Conservation (phyloP, 179 eudicot genomes). For the Pouteria campechiana region DNA sequence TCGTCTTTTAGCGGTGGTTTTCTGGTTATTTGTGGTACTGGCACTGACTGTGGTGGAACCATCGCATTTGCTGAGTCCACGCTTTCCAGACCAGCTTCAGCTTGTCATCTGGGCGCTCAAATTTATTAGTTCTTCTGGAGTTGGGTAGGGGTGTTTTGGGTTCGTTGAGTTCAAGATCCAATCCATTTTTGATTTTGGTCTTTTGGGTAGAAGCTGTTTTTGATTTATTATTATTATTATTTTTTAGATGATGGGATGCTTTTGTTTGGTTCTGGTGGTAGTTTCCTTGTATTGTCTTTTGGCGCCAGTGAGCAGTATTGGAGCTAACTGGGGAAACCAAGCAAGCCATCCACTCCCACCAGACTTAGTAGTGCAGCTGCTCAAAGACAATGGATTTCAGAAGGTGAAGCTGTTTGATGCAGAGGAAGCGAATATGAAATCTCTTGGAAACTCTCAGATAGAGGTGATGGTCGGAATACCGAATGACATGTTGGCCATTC, state of each 20-base stretch:
- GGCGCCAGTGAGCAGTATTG: constrained; percentile 46
- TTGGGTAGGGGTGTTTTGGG: no score
- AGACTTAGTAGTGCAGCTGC: constrained; percentile 56
- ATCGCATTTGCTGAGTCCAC: no score
- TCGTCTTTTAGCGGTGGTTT: no score
- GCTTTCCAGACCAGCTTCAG: no score
- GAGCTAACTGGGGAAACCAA: constrained; percentile 95
- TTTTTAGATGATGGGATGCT: constrained; percentile 4
- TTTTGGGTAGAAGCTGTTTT: no score
- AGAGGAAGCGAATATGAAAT: constrained; percentile 55
- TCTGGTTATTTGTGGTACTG: no score
- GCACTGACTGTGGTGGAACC: no score
- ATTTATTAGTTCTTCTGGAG: no score
- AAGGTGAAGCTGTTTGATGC: constrained; percentile 95
- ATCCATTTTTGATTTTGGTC: no score
- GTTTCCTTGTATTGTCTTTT: not conserved
- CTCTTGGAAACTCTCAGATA: constrained; percentile 56
- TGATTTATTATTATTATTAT: no score
- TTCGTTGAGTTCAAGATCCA: no score
- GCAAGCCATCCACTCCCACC: constrained; percentile 71
- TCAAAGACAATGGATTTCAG: constrained; percentile 70
- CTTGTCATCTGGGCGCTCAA: no score
- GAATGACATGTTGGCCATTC: constrained; percentile 70
- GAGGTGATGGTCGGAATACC: constrained; percentile 99
- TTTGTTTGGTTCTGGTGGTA: not conserved